Percentiles rank a stretch among this genome's conserved stretches.
phyloP scores from a whole-genome alignment of 2,329 filamentous ascomycete genomes.

The Aspergillus fumigatus region DNA sequence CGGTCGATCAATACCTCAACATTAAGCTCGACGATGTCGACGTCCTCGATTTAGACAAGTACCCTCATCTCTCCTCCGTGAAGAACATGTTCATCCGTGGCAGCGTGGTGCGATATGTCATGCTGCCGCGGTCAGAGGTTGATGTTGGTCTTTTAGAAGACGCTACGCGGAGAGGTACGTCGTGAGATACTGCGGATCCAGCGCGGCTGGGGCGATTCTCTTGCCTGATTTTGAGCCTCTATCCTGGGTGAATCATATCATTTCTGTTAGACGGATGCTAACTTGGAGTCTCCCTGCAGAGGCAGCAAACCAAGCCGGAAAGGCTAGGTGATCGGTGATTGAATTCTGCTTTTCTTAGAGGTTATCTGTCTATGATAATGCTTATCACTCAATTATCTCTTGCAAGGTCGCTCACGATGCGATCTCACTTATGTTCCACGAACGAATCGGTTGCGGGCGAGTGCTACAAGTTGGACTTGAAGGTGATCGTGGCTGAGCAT shows the following conservation, averaged over 20 bases:
- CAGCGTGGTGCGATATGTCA: conserved; percentile 88
- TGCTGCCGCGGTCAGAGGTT: conserved; percentile 75
- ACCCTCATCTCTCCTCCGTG: conserved; percentile 84
- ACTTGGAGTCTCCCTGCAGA: conserved; percentile 27
- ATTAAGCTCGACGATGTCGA: conserved; percentile 96
- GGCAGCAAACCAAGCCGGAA: conserved; percentile 48
- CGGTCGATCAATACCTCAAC: conserved; percentile 97
- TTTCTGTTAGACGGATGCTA: conserved; percentile 2
- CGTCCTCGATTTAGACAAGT: conserved; percentile 88
- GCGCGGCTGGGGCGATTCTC: neutral
- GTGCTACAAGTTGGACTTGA: neutral
- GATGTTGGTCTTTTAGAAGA: conserved; percentile 86
- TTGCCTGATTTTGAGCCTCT: neutral
- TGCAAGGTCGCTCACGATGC: conserved; percentile 6
- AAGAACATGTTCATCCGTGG: conserved; percentile 96
- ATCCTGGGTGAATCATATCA: neutral
- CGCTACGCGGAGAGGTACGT: conserved; percentile 75
- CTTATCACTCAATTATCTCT: conserved; percentile 5
- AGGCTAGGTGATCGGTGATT: conserved; percentile 44
- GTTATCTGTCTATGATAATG: conserved; percentile 13
- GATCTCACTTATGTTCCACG: conserved; percentile 5
- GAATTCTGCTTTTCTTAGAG: conserved; percentile 9
- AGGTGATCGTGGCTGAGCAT: neutral
- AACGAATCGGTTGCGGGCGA: neutral
- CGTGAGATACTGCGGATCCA: neutral